These are phyloP conservation scores for Coprinellus aureogranulatus DNA, from an alignment of 768 basidiomycete species.

Conservation along the genomic window DNA sequence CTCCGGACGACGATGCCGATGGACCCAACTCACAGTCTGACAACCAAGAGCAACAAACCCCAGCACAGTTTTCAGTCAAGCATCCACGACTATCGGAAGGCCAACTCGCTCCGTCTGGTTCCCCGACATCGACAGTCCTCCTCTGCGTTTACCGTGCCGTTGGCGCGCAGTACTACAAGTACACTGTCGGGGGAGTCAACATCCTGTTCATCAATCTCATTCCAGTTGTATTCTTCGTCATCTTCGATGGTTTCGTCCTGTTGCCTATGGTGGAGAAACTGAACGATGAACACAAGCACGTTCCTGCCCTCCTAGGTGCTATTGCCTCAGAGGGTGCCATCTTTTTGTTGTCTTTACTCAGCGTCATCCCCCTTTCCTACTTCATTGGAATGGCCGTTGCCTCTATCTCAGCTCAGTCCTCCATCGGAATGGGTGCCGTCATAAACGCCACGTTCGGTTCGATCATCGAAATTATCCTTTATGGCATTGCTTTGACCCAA, in stretches of 20 bases:
- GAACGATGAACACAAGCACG: constrained; percentile 49
- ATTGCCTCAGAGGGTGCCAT: constrained; percentile 75
- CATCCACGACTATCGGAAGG: constrained; percentile 78
- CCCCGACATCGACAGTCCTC: constrained; percentile 82
- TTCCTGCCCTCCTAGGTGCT: constrained; percentile 64
- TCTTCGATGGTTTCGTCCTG: constrained; percentile 87
- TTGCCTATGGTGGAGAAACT: constrained; percentile 65
- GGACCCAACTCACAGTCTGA: constrained; percentile 16
- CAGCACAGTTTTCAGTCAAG: constrained; percentile 61
- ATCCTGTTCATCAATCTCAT: constrained; percentile 96
- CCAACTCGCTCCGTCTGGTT: constrained; percentile 82
- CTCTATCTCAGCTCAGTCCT: constrained; percentile 96
- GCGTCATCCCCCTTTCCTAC: constrained; percentile 95
- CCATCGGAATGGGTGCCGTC: constrained; percentile 98
- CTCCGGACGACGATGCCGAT: constrained; percentile 19
- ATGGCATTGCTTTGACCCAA: constrained; percentile 84
- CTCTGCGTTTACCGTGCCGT: constrained; percentile 92
- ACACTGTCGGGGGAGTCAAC: constrained; percentile 97
- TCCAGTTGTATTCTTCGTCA: constrained; percentile 92
- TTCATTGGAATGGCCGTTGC: constrained; percentile 99
- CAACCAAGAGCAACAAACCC: constrained; percentile 20
- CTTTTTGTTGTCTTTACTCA: constrained; percentile 80
- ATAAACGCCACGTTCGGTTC: constrained; percentile 99
- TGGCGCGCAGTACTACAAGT: constrained; percentile 95
- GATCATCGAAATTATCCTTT: constrained; percentile 96